A percentile compares a stretch with the other conserved stretches of the same genome.
phyloP scores from a whole-genome alignment of 139 green algal species.

The Eudorina sp. region DNA sequence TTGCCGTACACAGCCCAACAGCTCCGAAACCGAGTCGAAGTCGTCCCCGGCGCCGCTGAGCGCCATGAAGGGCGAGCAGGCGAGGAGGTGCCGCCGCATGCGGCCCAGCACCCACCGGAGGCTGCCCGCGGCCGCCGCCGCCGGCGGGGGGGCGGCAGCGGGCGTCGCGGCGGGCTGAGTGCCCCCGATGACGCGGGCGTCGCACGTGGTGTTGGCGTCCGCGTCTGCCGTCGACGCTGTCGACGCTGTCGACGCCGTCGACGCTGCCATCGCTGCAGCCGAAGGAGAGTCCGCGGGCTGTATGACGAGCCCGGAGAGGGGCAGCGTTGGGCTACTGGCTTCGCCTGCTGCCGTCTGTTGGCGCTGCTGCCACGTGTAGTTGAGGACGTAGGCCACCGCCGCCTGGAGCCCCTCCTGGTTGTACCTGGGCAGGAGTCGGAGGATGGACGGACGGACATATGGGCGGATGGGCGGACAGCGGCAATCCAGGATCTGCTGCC shows the following conservation, averaged over 20 bases:
- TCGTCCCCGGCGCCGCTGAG: conserved; percentile 59
- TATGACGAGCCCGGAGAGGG: neutral
- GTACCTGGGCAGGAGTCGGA: neutral
- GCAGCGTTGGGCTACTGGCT: too few species aligned
- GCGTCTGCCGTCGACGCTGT: too few species aligned
- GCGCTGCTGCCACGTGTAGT: conserved; percentile 49
- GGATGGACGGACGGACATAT: too few species aligned
- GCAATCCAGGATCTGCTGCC: too few species aligned
- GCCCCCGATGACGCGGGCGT: too few species aligned
- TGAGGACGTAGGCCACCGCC: conserved; percentile 49
- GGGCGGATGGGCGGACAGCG: too few species aligned
- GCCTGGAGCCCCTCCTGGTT: conserved; percentile 3
- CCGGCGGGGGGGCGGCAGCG: too few species aligned
- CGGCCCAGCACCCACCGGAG: neutral
- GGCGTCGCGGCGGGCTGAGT: too few species aligned
- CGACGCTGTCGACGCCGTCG: neutral
- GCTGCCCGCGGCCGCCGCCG: conserved; percentile 7
- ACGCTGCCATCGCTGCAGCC: neutral
- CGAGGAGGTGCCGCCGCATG: neutral
- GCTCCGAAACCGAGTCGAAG: conserved; percentile 58
- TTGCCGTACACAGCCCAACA: conserved; percentile 47
- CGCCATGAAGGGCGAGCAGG: conserved; percentile 60
- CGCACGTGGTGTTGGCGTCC: too few species aligned
- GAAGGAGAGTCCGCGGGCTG: too few species aligned
- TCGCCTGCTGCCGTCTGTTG: neutral